phyloP scores from a whole-genome alignment of 192 early-diverging fungal species.

The Umbelopsis sp. region DNA sequence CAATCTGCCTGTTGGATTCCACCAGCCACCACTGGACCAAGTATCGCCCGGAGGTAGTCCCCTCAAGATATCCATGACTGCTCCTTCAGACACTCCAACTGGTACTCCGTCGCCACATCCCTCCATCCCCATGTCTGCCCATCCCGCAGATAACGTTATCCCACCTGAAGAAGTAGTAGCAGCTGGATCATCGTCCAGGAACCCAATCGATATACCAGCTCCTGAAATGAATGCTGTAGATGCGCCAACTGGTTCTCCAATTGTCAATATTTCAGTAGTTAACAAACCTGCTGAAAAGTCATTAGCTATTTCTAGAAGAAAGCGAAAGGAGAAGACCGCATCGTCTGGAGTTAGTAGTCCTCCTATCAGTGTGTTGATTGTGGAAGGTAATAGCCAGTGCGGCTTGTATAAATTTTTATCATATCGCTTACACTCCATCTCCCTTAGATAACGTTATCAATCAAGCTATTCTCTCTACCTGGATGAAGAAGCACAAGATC shows the following conservation, averaged over 20 bases:
- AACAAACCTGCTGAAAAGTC: neutral
- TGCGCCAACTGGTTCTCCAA: neutral
- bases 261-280: neutral
- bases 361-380: constrained; percentile 76
- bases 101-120: constrained; percentile 5
- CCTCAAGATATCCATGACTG: constrained; percentile 9
- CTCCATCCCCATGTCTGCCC: neutral
- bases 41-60: constrained; percentile 21
- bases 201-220: neutral
- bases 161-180: neutral
- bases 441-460: constrained; percentile 73
- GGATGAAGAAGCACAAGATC: constrained; percentile 71
- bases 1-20: constrained; percentile 7
- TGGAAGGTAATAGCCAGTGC: constrained; percentile 61
- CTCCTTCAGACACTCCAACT: neutral
- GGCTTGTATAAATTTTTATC: neutral
- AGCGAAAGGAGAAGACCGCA: constrained; percentile 20
- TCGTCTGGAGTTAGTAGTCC: constrained; percentile 45
- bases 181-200: neutral
- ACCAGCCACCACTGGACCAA: constrained; percentile 4
- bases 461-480: constrained; percentile 69
- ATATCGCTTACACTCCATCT: too few species aligned
- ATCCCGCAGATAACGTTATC: neutral
- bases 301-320: constrained; percentile 14
- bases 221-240: neutral